Evolutionary conservation across 495 filamentous ascomycete genomes (phyloP).

Genomic region (Penicillium lividum): DNA sequence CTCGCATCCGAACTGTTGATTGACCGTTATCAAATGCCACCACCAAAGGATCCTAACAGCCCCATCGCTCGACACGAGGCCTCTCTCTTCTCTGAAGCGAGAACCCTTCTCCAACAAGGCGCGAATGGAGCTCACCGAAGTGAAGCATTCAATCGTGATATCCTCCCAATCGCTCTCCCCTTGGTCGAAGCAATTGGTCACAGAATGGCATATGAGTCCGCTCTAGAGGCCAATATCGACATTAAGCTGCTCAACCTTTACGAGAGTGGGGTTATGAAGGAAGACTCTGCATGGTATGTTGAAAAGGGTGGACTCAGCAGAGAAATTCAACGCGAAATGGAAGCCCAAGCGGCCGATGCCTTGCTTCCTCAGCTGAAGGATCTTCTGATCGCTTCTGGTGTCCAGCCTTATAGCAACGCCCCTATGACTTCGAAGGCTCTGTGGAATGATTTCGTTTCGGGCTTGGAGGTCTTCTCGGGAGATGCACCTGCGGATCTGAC

Average conservation of each 20-base stretch:
- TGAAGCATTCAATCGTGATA: slow-evolving; percentile 28
- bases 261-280: slow-evolving; percentile 27
- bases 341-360: slow-evolving; percentile 20
- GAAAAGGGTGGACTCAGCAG: slow-evolving; percentile 23
- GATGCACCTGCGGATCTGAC: background rate
- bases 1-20: slow-evolving; percentile 40
- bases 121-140: slow-evolving; percentile 24
- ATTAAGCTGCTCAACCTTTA: slow-evolving; percentile 28
- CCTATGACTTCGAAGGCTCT: slow-evolving; percentile 19
- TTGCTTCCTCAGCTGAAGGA: slow-evolving; percentile 20
- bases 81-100: slow-evolving; percentile 31
- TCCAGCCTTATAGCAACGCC: slow-evolving; percentile 19
- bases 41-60: slow-evolving; percentile 20
- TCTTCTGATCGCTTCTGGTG: slow-evolving; percentile 10
- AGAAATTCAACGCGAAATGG: slow-evolving; percentile 14
- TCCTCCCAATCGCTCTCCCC: slow-evolving; percentile 33
- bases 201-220: too few relatives aligned
- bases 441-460: slow-evolving; percentile 7
- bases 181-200: slow-evolving; percentile 29
- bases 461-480: slow-evolving; percentile 1
- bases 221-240: slow-evolving; percentile 8
- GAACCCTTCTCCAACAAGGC: slow-evolving; percentile 9
- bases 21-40: slow-evolving; percentile 35
- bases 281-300: slow-evolving; percentile 35
- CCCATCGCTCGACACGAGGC: slow-evolving; percentile 34